Evolutionary conservation across 2,329 filamentous ascomycete genomes (phyloP), one percentile per base, ranked within the genome.

Genomic region (Aspergillus versicolor): DNA sequence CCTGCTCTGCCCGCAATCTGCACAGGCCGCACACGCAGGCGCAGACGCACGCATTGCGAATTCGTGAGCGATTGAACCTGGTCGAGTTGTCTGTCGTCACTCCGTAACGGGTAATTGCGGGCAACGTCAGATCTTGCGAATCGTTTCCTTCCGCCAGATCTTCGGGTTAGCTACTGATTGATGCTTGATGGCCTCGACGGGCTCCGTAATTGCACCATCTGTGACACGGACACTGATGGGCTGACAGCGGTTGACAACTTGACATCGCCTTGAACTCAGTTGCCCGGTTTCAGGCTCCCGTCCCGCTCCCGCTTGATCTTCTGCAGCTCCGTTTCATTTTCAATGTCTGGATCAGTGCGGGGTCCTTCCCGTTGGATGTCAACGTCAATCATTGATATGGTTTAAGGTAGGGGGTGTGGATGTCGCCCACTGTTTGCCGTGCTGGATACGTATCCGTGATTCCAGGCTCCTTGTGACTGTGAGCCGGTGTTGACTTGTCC

Each of bases 141-240:
- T 37, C 12, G 13, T 13, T 37, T 30, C 9, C 34, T 37, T 37
- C 34, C 34, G 12, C 15, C 13, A 37, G 43, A 9, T 32, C 27
- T 34, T 34, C 44, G 48, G 32, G 19, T 27, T 30, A n/a, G 8
- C 15, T 7, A n/a, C 12, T 24, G 19, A 22, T 30, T 30, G 27
- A 30, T 30, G 27, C 27, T 30, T 30, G 27, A 11, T 30, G 27
- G 27, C 22, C 21, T 41, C 34, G 19, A 49, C 21, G 24, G 32
- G 34, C 15, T 15, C 37, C 47, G 38, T 41, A 13, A 51, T 43
- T 51, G 48, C 48, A 51, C 38, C 48, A 51, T 43, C 48, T 22
- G 32, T 34, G 48, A 43, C 48, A 51, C 9, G 32, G 48, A 43
- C 38, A 51, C 5, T 24, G 24, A 24, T 7, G 24, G 24, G 24